Evolutionary conservation across 345 rosid species (phyloP), one percentile per base, ranked within the genome.

Genomic region (thale cress (Arabidopsis thaliana)): DNA sequence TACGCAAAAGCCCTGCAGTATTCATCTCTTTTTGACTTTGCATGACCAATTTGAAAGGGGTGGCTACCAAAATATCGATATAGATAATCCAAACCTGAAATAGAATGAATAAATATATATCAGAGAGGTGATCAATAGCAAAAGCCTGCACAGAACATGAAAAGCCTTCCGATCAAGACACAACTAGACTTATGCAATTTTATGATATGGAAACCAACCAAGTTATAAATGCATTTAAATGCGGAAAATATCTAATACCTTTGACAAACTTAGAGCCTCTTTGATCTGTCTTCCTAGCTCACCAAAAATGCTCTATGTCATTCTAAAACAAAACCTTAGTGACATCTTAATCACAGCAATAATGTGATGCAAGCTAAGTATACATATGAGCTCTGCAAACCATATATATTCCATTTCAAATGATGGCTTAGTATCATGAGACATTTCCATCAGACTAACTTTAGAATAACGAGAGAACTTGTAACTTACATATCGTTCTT

Each of bases 81-180:
- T 16, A 16, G 2, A 51, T 12, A 8, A 44, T 52, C 56, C 71
- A 51, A 64, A 32, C 42, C 32, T 64, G 38, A 44, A 62, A 9
- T 22, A 64, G 8, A 64, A 53, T 73, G 13, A 73, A 44, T 6
- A 72, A 33, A 24, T 8, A 13, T 8, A 13, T 2, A 44, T 33
- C 55, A 51, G 1, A 41, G 25, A 20, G 16, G 36, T 7, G 41
- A n/a, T 50, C 66, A 6, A 9, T 16, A 7, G 3, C 23, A 6
- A 10, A 48, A 7, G 9, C 23, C 23, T 2, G 16, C 2, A 6
- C 16, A n/a, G 8, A 44, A 67, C 44, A 42, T 44, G 12, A 38
- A 20, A 22, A 62, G 34, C 46, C n/a, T 8, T 33, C 23, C 10
- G 2, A 63, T 51, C 53, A 16, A 50, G 13, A 28, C 52, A 50